phyloP scores from a whole-genome alignment of 225 moss, liverwort and hornwort species.

The Sphagnum contortum region DNA sequence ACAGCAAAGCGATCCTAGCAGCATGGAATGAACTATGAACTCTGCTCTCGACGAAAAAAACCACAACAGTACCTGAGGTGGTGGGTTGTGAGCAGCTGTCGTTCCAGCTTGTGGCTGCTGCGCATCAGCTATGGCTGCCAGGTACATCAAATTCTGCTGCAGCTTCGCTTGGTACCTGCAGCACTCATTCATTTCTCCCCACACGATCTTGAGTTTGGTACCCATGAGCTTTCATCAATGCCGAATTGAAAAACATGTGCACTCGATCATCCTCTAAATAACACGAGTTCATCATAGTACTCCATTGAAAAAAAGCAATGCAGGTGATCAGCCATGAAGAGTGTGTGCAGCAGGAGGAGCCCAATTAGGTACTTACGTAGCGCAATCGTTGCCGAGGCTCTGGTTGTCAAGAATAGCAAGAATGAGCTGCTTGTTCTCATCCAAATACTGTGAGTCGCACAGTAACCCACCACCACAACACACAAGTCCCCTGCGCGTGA shows the following conservation, averaged over 20 bases:
- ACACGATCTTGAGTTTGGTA: neutral
- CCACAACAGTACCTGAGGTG: slow-evolving; percentile 20
- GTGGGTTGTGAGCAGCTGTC: neutral
- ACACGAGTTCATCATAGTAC: no score
- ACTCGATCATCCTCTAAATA: no score
- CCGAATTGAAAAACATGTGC: no score
- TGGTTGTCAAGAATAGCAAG: slow-evolving; percentile 57
- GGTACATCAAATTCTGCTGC: slow-evolving; percentile 57
- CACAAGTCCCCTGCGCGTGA: no score
- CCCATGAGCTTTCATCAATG: no score
- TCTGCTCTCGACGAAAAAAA: neutral
- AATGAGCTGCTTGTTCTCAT: slow-evolving; percentile 59
- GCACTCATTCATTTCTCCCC: no score
- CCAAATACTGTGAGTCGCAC: slow-evolving; percentile 26
- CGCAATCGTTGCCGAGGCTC: slow-evolving; percentile 49
- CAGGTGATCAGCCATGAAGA: no score
- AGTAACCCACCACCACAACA: no score
- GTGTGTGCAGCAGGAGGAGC: no score
- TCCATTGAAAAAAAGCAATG: no score
- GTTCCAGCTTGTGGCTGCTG: slow-evolving; percentile 32
- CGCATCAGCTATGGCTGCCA: slow-evolving; percentile 57
- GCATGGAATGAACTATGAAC: neutral
- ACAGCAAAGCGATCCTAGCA: no score
- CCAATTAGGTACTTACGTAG: slow-evolving; percentile 22
- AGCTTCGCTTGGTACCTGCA: slow-evolving; percentile 57